A percentile compares a stretch with the other conserved stretches of the same genome.
phyloP scores from a whole-genome alignment of 139 green algal genomes.

The Chlamydomonas applanata region DNA sequence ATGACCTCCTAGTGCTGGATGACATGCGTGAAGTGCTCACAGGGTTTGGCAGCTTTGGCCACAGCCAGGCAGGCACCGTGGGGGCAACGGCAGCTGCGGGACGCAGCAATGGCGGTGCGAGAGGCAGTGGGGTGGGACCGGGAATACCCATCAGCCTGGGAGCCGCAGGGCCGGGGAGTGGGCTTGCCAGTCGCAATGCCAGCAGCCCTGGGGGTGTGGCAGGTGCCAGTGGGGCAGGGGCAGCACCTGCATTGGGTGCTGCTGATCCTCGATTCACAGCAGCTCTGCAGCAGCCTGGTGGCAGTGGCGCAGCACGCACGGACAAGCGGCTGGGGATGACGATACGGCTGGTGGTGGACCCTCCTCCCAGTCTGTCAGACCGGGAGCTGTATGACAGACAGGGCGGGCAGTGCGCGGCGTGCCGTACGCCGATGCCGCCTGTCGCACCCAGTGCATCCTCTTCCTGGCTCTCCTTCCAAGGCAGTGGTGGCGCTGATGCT shows the following conservation, averaged over 20 bases:
- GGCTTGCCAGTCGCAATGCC: not conserved
- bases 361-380: too few relatives aligned
- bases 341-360: too few relatives aligned
- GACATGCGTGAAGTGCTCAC: not conserved
- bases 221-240: not conserved
- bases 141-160: too few relatives aligned
- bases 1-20: not conserved
- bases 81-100: not conserved
- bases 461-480: too few relatives aligned
- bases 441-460: too few relatives aligned
- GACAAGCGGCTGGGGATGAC: too few relatives aligned
- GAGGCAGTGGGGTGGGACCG: not conserved
- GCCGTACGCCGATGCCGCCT: too few relatives aligned
- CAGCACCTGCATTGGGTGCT: not conserved
- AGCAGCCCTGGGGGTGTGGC: not conserved
- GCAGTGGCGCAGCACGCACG: too few relatives aligned
- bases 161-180: not conserved
- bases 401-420: too few relatives aligned
- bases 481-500: not conserved
- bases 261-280: too few relatives aligned
- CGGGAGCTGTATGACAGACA: too few relatives aligned
- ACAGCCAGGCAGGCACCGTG: not conserved
- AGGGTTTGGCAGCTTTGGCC: not conserved
- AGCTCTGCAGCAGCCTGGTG: too few relatives aligned
- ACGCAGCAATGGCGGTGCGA: not conserved